Conservation (phyloP, 768 basidiomycete species). For the Boletus rubroflammeus region DNA sequence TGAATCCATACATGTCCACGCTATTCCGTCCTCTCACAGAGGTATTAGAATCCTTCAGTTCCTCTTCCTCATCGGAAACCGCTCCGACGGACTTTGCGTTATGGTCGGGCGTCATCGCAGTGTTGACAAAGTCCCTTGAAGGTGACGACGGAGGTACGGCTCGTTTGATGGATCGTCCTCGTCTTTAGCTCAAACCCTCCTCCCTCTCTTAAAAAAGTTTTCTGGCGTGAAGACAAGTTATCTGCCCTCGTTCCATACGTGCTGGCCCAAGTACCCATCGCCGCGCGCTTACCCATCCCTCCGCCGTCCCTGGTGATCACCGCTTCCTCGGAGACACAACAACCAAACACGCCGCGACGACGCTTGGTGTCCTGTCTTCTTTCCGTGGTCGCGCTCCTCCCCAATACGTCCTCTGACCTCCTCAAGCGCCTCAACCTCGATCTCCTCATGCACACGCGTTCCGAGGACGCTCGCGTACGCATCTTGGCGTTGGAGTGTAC, state of each 20-base stretch:
- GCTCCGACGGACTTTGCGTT: slow-evolving; percentile 39
- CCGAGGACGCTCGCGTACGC: slow-evolving; percentile 69
- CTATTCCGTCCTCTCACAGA: slow-evolving; percentile 65
- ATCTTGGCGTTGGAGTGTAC: slow-evolving; percentile 67
- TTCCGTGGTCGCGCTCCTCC: slow-evolving; percentile 15
- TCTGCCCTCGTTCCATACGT: slow-evolving; percentile 56
- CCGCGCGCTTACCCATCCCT: slow-evolving; percentile 30
- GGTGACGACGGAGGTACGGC: slow-evolving; percentile 77
- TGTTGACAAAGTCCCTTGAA: slow-evolving; percentile 64
- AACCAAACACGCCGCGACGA: slow-evolving; percentile 3
- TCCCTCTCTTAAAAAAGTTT: slow-evolving; percentile 50
- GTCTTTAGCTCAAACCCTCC: neutral
- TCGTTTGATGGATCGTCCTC: neutral
- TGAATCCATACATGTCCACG: slow-evolving; percentile 89
- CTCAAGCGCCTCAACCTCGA: slow-evolving; percentile 81
- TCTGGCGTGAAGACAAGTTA: slow-evolving; percentile 86
- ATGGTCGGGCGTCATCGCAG: slow-evolving; percentile 61
- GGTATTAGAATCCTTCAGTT: slow-evolving; percentile 49
- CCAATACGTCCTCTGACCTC: slow-evolving; percentile 30
- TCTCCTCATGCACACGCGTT: slow-evolving; percentile 85
- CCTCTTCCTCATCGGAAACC: slow-evolving; percentile 24
- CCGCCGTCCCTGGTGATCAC: neutral
- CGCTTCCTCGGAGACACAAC: neutral
- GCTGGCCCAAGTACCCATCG: slow-evolving; percentile 62
- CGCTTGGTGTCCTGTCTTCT: slow-evolving; percentile 17